phyloP scores from a whole-genome alignment of 345 rosid species.

The Abelmoschus esculentus region DNA sequence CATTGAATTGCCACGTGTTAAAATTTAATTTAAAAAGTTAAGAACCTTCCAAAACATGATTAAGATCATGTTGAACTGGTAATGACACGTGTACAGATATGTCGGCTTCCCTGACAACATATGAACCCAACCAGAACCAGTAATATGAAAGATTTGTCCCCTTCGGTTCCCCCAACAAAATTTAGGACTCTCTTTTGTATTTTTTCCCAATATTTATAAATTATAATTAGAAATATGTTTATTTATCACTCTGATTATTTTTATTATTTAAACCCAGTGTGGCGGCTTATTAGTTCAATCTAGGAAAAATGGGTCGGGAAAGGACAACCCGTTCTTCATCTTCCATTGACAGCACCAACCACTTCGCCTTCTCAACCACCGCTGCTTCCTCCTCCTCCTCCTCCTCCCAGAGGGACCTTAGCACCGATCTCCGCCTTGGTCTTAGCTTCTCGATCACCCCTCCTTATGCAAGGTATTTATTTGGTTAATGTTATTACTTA shows the following conservation, averaged over 20 bases:
- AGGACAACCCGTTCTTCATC: constrained; percentile 51
- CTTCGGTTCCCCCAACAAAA: neutral
- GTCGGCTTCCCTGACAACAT: constrained; percentile 52
- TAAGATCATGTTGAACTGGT: neutral
- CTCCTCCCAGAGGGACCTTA: constrained; percentile 33
- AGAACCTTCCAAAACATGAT: neutral
- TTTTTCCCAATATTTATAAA: neutral
- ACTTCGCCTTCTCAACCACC: constrained; percentile 24
- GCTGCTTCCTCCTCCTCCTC: constrained; percentile 14
- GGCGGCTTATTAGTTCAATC: constrained; percentile 45
- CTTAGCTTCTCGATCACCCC: constrained; percentile 40
- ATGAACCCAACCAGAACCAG: constrained; percentile 22
- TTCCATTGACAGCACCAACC: constrained; percentile 45
- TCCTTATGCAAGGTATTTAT: constrained; percentile 19
- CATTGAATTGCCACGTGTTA: too few relatives aligned
- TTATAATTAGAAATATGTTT: neutral
- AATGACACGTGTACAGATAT: constrained; percentile 23
- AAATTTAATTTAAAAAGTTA: neutral
- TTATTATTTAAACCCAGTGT: constrained; percentile 28
- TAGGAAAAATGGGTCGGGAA: constrained; percentile 43
- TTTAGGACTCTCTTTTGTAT: neutral
- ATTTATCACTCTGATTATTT: constrained; percentile 15
- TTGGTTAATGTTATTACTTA: neutral
- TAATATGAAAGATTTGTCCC: constrained; percentile 10
- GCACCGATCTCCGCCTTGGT: constrained; percentile 78